Base-by-base conservation (phyloP, 1,284 basidiomycete genomes). In the Phellopilus nigrolimitatus region DNA sequence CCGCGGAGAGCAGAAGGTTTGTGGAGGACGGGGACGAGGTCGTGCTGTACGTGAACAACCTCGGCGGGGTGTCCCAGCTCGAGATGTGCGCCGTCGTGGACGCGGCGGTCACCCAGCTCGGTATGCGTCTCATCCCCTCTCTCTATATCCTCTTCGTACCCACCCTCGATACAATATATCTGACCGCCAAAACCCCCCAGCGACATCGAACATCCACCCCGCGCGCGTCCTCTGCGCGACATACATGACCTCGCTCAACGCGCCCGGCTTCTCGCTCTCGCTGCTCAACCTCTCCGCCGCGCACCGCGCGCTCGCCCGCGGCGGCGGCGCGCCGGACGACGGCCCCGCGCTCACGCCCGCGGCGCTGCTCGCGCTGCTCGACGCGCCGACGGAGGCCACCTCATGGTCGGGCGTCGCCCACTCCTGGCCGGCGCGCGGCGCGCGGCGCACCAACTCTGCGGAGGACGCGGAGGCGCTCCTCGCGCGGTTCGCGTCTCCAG, bases 31-130 rank as follows among this genome's bases (percentile, higher is more conserved):
- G 30, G n/a, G 47, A 71, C 54, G 69, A 71, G 28, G 65, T 62
- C 13, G 71, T 71, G 46, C 61, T 71, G 19, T 77, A 79, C 52
- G 60, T 80, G 47, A 81, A 81, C 59, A 81, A 80, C 57, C 66
- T 81, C 13, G 76, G 78, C 40, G 79, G 79, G 2, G 68, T 79
- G 60, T 76, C 73, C 21, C 68, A 71, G 59, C 63, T 81, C 31
- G 78, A 81, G 60, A 73, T 80, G 67, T 69, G 72, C 24, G 75
- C 76, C 13, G 56, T 79, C 15, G 60, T 73, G 17, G 69, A 73
- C 36, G 74, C 74, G 45, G 63, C 71, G 15, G 54, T 71, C 21
- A 58, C 47, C 24, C 69, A 72, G 55, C 65, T 80, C 31, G 65
- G 75, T 73, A 58, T 59, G 69, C 39, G 17, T 41, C 8, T 12